Evolutionary conservation across 2,329 filamentous ascomycete species (phyloP).

Genomic region (Xylaria digitata): DNA sequence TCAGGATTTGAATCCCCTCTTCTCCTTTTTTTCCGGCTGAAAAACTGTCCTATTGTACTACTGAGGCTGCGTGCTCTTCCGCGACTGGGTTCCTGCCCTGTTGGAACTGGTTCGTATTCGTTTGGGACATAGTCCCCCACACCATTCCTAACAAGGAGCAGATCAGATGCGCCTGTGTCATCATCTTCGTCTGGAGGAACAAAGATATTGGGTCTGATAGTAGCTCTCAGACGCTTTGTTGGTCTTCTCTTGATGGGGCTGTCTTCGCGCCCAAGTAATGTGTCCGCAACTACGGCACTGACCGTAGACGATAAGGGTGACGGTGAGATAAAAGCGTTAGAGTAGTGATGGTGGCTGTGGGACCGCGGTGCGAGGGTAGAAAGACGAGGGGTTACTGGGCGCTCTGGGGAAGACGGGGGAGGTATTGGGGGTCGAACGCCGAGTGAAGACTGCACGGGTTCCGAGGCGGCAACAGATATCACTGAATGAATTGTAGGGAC

Average conservation of each 20-base stretch:
- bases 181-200: slow-evolving; percentile 58
- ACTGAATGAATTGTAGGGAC: slow-evolving; percentile 49
- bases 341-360: slow-evolving; percentile 55
- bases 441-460: slow-evolving; percentile 43
- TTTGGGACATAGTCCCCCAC: slow-evolving; percentile 41
- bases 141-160: slow-evolving; percentile 38
- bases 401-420: slow-evolving; percentile 44
- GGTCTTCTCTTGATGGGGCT: slow-evolving; percentile 56
- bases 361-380: slow-evolving; percentile 50
- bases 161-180: slow-evolving; percentile 37
- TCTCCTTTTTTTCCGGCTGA: slow-evolving; percentile 49
- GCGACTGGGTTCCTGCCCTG: slow-evolving; percentile 42
- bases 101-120: slow-evolving; percentile 36
- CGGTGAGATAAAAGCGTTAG: slow-evolving; percentile 66
- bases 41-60: slow-evolving; percentile 53
- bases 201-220: slow-evolving; percentile 66
- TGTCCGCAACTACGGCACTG: slow-evolving; percentile 67
- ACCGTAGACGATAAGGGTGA: slow-evolving; percentile 70
- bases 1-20: slow-evolving; percentile 47
- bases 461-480: slow-evolving; percentile 44
- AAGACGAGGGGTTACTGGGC: slow-evolving; percentile 49
- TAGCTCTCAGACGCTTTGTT: slow-evolving; percentile 60
- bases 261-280: slow-evolving; percentile 61
- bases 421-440: slow-evolving; percentile 37
- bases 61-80: slow-evolving; percentile 55